Percentiles rank a stretch among this genome's conserved stretches.
Evolutionary conservation across 768 basidiomycete genomes (phyloP).

Genomic region (Pulveroboletus frians): DNA sequence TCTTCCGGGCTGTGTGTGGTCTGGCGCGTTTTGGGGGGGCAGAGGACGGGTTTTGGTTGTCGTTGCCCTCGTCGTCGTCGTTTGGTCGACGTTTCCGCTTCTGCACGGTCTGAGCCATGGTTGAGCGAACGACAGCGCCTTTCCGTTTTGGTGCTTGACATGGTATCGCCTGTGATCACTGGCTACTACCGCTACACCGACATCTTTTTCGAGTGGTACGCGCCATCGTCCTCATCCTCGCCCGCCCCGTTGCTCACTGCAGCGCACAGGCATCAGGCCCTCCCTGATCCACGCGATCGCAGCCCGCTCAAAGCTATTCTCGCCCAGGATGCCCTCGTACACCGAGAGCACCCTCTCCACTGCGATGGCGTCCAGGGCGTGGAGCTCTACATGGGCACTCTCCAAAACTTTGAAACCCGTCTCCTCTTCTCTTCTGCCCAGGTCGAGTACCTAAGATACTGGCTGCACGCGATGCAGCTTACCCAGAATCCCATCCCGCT

Average conservation of each 20-base stretch:
- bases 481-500: slow-evolving; percentile 62
- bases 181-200: slow-evolving; percentile 85
- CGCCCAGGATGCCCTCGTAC: slow-evolving; percentile 65
- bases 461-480: slow-evolving; percentile 69
- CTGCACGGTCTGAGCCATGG: slow-evolving; percentile 71
- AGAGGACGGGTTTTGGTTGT: slow-evolving; percentile 19
- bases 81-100: slow-evolving; percentile 36
- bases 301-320: slow-evolving; percentile 65
- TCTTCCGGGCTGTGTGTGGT: slow-evolving; percentile 73
- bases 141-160: slow-evolving; percentile 15
- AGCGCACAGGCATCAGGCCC: slow-evolving; percentile 44
- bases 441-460: slow-evolving; percentile 81
- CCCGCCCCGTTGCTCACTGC: not conserved
- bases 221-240: not conserved
- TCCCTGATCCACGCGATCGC: slow-evolving; percentile 56
- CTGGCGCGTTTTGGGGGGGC: slow-evolving; percentile 42
- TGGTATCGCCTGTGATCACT: slow-evolving; percentile 44
- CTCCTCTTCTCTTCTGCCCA: slow-evolving; percentile 79
- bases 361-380: slow-evolving; percentile 59
- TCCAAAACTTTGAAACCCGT: slow-evolving; percentile 69
- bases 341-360: slow-evolving; percentile 69
- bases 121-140: not conserved
- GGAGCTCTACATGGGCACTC: slow-evolving; percentile 71
- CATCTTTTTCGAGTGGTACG: slow-evolving; percentile 76
- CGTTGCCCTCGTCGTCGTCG: slow-evolving; percentile 30